Evolutionary conservation across 805 yeast species (phyloP).

Genomic region (Peterozyma xylosa): DNA sequence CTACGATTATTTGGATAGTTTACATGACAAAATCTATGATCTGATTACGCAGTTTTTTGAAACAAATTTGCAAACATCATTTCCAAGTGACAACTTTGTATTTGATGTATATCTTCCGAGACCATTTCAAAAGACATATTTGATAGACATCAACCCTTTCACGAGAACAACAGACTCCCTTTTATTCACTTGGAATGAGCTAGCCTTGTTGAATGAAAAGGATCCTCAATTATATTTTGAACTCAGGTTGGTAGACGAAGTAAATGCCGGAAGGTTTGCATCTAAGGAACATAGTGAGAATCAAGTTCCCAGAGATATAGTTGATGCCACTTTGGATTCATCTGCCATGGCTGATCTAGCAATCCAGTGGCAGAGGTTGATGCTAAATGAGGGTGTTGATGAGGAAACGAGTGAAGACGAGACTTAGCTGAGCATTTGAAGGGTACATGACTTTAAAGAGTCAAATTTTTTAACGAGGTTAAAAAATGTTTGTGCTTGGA

Average conservation of each 20-base stretch:
- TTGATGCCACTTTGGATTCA: slow-evolving; percentile 72
- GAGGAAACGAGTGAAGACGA: slow-evolving; percentile 16
- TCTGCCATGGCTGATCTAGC: slow-evolving; percentile 64
- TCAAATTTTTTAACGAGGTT: no score
- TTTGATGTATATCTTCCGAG: slow-evolving; percentile 81
- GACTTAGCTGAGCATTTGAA: slow-evolving; percentile 19
- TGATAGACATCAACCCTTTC: slow-evolving; percentile 87
- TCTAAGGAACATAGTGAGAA: slow-evolving; percentile 80
- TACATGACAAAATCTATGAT: slow-evolving; percentile 38
- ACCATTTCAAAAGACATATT: slow-evolving; percentile 55
- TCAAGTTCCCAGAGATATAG: slow-evolving; percentile 86
- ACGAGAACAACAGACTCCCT: slow-evolving; percentile 70
- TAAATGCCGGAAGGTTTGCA: slow-evolving; percentile 70
- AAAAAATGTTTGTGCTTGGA: no score
- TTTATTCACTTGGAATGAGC: slow-evolving; percentile 80
- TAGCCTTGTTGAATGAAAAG: slow-evolving; percentile 27
- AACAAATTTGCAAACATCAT: slow-evolving; percentile 34
- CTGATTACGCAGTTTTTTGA: slow-evolving; percentile 50
- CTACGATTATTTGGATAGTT: slow-evolving; percentile 58
- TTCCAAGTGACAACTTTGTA: slow-evolving; percentile 51
- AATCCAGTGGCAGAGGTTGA: slow-evolving; percentile 39
- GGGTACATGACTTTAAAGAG: no score
- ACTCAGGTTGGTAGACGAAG: slow-evolving; percentile 60
- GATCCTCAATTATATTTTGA: slow-evolving; percentile 32
- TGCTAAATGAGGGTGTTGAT: slow-evolving; percentile 14